Evolutionary conservation across 257 asterid species (phyloP), one percentile per base, ranked within the genome.

Genomic region (Perilla frutescens): DNA sequence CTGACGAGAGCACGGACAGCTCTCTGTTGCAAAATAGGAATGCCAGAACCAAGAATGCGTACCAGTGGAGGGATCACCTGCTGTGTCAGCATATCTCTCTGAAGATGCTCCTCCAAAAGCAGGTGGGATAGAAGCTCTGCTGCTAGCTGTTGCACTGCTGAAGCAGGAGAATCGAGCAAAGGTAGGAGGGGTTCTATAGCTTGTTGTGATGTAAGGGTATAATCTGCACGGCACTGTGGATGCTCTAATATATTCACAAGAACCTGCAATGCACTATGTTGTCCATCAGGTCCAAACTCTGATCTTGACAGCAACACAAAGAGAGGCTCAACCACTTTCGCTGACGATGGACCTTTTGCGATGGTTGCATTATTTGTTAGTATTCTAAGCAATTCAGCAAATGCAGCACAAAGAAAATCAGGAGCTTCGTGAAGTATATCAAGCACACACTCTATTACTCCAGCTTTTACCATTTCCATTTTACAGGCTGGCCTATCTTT

Each of bases 401-500:
- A 89, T 56, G 99, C 97, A 68, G 91, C 91, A 82, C 92, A 95
- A 9, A 92, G 89, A 78, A 90, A 92, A 84, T 92, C 93, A 6
- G 99, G 96, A 54, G 98, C 99, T 74, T 95, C 99, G 9, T 90
- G 93, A 56, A 92, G 92, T 63, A 95, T 90, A 66, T 90, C 96
- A 48, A 95, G 97, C 68, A 84, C 77, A 49, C 93, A 78, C 81
- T 90, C 99, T 40, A 90, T 81, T 20, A 85, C 89, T 39, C 97
- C 99, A 36, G 98, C 95, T 83, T 95, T 95, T 83, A 92, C 97
- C 99, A 95, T 95, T 77, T 95, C 99, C 84, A 89, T 86, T 91
- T 95, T 95, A 78, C 98, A 90, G 5, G 89, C 86, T 56, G 99
- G 98, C 84, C 99, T 85, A 77, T 95, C 98, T 80, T 92, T 95